Evolutionary conservation across 1,284 basidiomycete species (phyloP).

Genomic region (Malassezia arunalokei): DNA sequence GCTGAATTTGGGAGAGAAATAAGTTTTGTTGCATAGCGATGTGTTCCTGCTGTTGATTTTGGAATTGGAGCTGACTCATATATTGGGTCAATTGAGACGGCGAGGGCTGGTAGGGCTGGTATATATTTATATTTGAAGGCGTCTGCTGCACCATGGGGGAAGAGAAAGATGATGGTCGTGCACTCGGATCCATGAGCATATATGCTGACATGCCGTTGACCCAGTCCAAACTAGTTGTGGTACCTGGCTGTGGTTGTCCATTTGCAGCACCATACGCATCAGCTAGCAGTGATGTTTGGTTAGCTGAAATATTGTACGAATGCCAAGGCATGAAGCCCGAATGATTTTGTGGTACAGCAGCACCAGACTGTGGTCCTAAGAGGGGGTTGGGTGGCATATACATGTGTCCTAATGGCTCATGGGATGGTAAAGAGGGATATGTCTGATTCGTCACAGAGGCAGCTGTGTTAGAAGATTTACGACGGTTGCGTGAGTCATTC

Average conservation of each 20-base stretch:
- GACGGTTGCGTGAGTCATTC: no score
- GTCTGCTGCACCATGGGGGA: neutral
- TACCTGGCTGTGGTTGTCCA: slow-evolving; percentile 10
- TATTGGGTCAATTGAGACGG: slow-evolving; percentile 3
- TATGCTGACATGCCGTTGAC: slow-evolving; percentile 2
- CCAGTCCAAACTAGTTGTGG: slow-evolving; percentile 1
- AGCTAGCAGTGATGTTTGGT: neutral
- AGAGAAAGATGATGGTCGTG: neutral
- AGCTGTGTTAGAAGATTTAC: no score
- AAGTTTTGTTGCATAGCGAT: slow-evolving; percentile 10
- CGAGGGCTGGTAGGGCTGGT: neutral
- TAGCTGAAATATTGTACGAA: neutral
- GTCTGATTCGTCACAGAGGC: no score
- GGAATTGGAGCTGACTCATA: slow-evolving; percentile 6
- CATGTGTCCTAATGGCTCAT: no score
- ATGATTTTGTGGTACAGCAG: neutral
- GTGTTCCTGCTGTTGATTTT: slow-evolving; percentile 8
- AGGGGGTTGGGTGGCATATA: neutral
- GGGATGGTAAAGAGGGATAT: no score
- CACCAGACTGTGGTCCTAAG: neutral
- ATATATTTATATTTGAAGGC: neutral
- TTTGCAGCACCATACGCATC: slow-evolving; percentile 16
- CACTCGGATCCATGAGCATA: neutral
- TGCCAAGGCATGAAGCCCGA: slow-evolving; percentile 9
- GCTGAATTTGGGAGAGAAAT: slow-evolving; percentile 10